Evolutionary conservation across 1,139 yeast genomes (phyloP), one percentile per base, ranked within the genome.

Genomic region (Saccharomyces uvarum): DNA sequence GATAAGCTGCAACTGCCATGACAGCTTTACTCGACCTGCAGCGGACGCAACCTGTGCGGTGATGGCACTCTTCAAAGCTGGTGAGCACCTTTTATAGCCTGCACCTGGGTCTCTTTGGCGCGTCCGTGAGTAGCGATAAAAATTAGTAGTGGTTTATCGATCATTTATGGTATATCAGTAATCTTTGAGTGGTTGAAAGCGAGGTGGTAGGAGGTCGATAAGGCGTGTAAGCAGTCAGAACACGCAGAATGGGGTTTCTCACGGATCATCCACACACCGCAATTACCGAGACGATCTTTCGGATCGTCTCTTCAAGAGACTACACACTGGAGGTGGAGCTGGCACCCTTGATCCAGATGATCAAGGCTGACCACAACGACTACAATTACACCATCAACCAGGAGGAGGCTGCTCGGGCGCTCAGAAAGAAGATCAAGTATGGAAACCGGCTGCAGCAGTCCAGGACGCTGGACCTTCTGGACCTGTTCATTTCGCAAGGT

Each of bases 401-500:
- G 53, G 57, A 57, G 9, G 98, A 91, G 70, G 95, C 96, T 1
- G 97, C 97, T 0, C 76, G 98, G 53, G 95, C 96, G 1, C 75
- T 93, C 42, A 78, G 99, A 53, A 93, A 93, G 74, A 83, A 84
- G 67, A 75, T 93, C 68, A 93, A 93, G 72, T 87, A 93, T 68
- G 98, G 98, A n/a, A 62, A 59, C 38, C 55, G 54, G 52, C 9
- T 59, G 19, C 67, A 67, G 49, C 68, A 66, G 47, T 54, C 61
- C 4, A 55, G 67, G 53, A 88, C 96, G 0, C 72, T 91, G 59
- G 80, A 80, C 56, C 65, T 91, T 19, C 75, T 90, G 57, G 96
- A 91, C 65, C 76, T 87, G 41, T 72, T 91, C 55, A 84, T 91
- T 3, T 80, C 86, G 56, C 91, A 91, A 69, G 88, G 95, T 2